Conservation (phyloP, 2,329 filamentous ascomycete species). For the Cladophialophora psammophila region DNA sequence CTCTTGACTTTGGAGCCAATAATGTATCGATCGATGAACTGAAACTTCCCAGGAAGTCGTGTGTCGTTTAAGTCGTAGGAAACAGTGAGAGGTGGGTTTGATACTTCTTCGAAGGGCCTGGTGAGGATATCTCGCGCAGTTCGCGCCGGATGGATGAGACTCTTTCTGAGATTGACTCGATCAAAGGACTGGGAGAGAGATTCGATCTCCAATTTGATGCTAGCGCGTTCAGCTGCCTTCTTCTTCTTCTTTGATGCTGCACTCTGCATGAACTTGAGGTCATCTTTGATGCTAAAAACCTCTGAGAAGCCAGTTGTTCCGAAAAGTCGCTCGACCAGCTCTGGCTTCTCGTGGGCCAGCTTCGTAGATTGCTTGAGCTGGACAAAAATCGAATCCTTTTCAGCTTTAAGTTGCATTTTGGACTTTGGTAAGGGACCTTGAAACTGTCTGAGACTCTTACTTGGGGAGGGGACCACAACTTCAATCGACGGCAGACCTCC, state of each 20-base stretch:
- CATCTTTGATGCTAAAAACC: conserved; percentile 18
- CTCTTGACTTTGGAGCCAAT: conserved; percentile 30
- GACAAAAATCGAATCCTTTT: conserved; percentile 24
- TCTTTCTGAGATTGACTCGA: not conserved
- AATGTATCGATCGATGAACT: conserved; percentile 39
- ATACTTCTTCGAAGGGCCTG: conserved; percentile 34
- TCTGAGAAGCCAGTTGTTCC: conserved; percentile 34
- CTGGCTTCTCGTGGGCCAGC: conserved; percentile 21
- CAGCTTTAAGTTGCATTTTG: conserved; percentile 1
- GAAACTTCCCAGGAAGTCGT: conserved; percentile 40
- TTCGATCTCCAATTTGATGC: conserved; percentile 18
- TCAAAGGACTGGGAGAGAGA: conserved; percentile 9
- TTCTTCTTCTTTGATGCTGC: conserved; percentile 35
- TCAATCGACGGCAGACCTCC: conserved; percentile 12
- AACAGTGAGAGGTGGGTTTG: conserved; percentile 35
- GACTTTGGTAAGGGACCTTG: conserved; percentile 13
- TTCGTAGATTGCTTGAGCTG: conserved; percentile 28
- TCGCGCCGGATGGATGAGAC: conserved; percentile 32
- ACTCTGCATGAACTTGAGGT: conserved; percentile 13
- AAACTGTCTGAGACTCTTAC: conserved; percentile 16
- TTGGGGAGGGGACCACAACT: conserved; percentile 10
- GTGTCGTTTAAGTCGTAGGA: conserved; percentile 36
- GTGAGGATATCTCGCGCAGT: conserved; percentile 30
- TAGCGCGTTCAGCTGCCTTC: conserved; percentile 11
- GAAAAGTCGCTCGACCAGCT: conserved; percentile 29